Percentiles rank a stretch among this genome's conserved stretches.
Conservation (phyloP, 768 basidiomycete genomes). For the Lactarius evosmus region DNA sequence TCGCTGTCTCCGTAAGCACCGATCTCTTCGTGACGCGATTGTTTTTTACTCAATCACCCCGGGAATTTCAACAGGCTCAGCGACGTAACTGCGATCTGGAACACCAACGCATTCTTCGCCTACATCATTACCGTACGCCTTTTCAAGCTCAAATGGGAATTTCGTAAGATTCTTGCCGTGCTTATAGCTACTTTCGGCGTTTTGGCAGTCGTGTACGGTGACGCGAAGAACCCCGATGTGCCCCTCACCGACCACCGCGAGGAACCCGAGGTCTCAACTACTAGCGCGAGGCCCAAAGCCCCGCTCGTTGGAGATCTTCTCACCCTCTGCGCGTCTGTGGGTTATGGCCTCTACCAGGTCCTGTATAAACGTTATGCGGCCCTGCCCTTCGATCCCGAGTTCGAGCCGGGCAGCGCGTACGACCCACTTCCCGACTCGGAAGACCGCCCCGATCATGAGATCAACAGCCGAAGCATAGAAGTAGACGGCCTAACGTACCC, state of each 20-base stretch:
- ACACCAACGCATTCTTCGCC: conserved; percentile 87
- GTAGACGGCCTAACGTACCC: conserved; percentile 39
- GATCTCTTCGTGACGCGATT: neutral
- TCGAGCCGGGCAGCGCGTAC: conserved; percentile 43
- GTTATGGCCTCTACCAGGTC: conserved; percentile 79
- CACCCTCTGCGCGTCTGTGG: conserved; percentile 66
- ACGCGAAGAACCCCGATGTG: conserved; percentile 33
- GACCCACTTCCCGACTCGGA: conserved; percentile 42
- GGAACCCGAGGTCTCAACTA: conserved; percentile 9
- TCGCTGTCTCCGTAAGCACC: conserved; percentile 64
- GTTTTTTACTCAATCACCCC: neutral
- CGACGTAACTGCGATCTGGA: conserved; percentile 81
- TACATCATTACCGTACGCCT: conserved; percentile 81
- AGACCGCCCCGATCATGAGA: conserved; percentile 33
- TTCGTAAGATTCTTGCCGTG: conserved; percentile 66
- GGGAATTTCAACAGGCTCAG: conserved; percentile 52
- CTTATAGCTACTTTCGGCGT: conserved; percentile 79
- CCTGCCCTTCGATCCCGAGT: conserved; percentile 61
- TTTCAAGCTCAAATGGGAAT: conserved; percentile 60
- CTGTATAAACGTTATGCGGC: conserved; percentile 79
- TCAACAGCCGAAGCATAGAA: conserved; percentile 16
- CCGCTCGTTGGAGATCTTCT: conserved; percentile 72
- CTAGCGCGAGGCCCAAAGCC: conserved; percentile 37
- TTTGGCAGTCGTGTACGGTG: conserved; percentile 80
- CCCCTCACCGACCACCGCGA: conserved; percentile 17